Base-by-base conservation (phyloP, 805 yeast species). In the Wickerhamomyces sydowiorum region DNA sequence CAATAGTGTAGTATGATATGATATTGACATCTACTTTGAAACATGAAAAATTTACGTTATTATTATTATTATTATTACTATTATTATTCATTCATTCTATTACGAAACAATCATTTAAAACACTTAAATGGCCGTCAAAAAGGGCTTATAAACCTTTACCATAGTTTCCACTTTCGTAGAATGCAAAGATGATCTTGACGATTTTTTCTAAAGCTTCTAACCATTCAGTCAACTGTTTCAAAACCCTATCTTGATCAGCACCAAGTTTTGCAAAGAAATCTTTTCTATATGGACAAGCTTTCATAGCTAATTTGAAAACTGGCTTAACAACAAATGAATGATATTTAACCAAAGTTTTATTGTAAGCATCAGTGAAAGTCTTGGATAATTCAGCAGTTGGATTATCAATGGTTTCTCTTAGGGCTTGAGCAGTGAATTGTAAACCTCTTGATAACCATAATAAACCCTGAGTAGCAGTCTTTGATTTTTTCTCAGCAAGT, bases 251-350 rank as follows among this genome's bases (percentile, higher is more conserved):
- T 60, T 80, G 83, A 61, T 83, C 88, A 19, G 73, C 72, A 43
- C 96, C 96, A 53, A 88, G 75, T 69, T 87, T 88, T 45, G 64
- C 81, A 57, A 86, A 88, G 60, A 88, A 86, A 58, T 80, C 95
- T 61, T 77, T 79, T 69, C 96, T 78, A 66, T 86, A 89, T 12
- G 96, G 96, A 64, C 95, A 86, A 2, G 96, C 95, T 64, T 85
- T 86, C 96, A 88, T 89, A 38, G 96, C 96, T 61, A 89, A 73
- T 67, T 86, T 86, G 76, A 88, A 88, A 40, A 89, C 79, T 22
- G 96, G 96, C 58, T 82, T 84, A 48, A 88, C 73, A 56, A 88
- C 69, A 75, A 88, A 77, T 41, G 82, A 80, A 67, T 88, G 96
- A 66, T 79, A 82, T 64, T 88, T 80, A 45, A 83, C 74, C 60